phyloP scores from a whole-genome alignment of 2,329 filamentous ascomycete genomes.

The Aspergillus calidoustus region DNA sequence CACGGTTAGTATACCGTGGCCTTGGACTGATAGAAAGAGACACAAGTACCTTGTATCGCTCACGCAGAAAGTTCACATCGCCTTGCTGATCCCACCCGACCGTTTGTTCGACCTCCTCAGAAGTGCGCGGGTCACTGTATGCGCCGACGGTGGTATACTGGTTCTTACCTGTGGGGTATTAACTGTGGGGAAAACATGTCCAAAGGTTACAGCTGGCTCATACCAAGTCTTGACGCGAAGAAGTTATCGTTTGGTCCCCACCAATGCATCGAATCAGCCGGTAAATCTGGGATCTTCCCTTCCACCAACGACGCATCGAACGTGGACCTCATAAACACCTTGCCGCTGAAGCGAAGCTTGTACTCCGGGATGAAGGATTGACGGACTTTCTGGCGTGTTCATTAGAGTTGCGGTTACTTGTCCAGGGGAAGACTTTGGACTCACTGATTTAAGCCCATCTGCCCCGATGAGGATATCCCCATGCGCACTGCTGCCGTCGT shows the following conservation, averaged over 20 bases:
- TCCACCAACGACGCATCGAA: slow-evolving; percentile 49
- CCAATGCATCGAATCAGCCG: slow-evolving; percentile 50
- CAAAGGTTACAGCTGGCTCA: not conserved
- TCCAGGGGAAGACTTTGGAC: slow-evolving; percentile 30
- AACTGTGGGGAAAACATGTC: too few relatives aligned
- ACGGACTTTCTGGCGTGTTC: slow-evolving; percentile 26
- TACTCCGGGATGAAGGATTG: slow-evolving; percentile 51
- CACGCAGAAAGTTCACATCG: slow-evolving; percentile 41
- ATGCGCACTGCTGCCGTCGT: slow-evolving; percentile 50
- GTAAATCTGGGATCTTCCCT: slow-evolving; percentile 41
- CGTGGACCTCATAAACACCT: slow-evolving; percentile 52
- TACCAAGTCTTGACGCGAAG: slow-evolving; percentile 51
- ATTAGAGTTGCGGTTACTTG: not conserved
- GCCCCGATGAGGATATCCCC: slow-evolving; percentile 58
- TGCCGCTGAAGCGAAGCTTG: slow-evolving; percentile 49
- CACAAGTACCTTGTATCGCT: slow-evolving; percentile 30
- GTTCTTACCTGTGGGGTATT: slow-evolving; percentile 28
- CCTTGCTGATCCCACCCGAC: slow-evolving; percentile 48
- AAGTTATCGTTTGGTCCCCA: slow-evolving; percentile 51
- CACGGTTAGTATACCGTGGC: not conserved
- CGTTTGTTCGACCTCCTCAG: slow-evolving; percentile 39
- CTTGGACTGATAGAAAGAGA: too few relatives aligned
- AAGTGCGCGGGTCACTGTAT: slow-evolving; percentile 43
- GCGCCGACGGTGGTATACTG: slow-evolving; percentile 51
- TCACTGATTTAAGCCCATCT: slow-evolving; percentile 58